Base-by-base conservation (phyloP, 2,329 filamentous ascomycete species). In the Colletotrichum gigasporum region DNA sequence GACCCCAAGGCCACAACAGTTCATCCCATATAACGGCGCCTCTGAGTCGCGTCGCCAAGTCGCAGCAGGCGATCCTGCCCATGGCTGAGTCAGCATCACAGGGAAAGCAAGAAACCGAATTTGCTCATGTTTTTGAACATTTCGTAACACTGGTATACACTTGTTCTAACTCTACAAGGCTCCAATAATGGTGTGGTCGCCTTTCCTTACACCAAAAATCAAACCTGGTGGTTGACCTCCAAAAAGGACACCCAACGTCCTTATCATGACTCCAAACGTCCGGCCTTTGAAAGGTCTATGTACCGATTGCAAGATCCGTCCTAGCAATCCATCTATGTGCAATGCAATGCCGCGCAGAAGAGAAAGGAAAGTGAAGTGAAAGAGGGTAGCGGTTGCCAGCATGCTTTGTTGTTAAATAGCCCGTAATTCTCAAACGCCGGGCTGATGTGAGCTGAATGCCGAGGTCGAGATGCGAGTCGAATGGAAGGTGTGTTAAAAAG, bases 251-350 rank as follows among this genome's bases (percentile, higher is more conserved):
- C 18, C 62, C 62, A 44, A 48, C 28, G 56, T 65, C 62, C 62
- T 60, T 44, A 62, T 61, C 62, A 54, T 65, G 57, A 62, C 62
- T 65, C 62, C 62, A 39, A 50, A 62, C 56, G 56, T 65, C 62
- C 42, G 48, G 34, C 42, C 59, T 50, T 44, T 65, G 34, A 62
- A 48, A 54, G 56, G 35, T 62, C 56, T 65, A 65, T 65, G 48
- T 55, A 61, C 62, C 56, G 56, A 55, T 65, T 55, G 62, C 56
- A 16, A 42, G 42, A 48, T 62, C 35, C 41, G 24, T 62, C 42
- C 48, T 50, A 48, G 42, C 62, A 65, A 65, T 65, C 50, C 41
- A 34, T 50, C 56, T 65, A 50, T 65, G 50, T 65, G 62, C 60
- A 59, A 59, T 65, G 56, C 50, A 62, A 65, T 65, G 62, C 48